phyloP scores from a whole-genome alignment of 108 stramenopile species.

The Skeletonema grethae region DNA sequence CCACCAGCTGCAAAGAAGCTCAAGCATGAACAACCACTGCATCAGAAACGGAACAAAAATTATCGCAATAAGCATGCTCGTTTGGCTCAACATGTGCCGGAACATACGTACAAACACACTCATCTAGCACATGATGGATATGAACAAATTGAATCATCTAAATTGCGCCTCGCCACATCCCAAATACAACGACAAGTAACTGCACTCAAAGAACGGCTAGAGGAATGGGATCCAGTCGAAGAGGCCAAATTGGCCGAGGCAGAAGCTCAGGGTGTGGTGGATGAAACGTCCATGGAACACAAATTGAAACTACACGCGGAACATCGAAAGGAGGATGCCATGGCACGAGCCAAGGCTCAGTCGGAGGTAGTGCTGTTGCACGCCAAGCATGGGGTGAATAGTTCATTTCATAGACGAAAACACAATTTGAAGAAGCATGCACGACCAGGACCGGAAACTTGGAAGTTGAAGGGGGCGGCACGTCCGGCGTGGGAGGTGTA shows the following conservation, averaged over 20 bases:
- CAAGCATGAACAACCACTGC: slow-evolving; percentile 11
- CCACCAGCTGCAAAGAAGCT: not conserved
- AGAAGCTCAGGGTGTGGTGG: slow-evolving; percentile 14
- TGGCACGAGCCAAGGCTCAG: slow-evolving; percentile 24
- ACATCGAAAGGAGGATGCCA: slow-evolving; percentile 20
- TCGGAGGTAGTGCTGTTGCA: slow-evolving; percentile 19
- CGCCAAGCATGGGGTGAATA: slow-evolving; percentile 40
- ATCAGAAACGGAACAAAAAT: slow-evolving; percentile 12
- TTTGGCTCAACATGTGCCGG: slow-evolving; percentile 23
- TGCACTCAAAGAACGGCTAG: slow-evolving; percentile 51
- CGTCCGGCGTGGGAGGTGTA: slow-evolving; percentile 87
- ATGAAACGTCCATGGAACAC: slow-evolving; percentile 29
- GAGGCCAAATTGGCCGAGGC: slow-evolving; percentile 31
- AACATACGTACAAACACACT: slow-evolving; percentile 44
- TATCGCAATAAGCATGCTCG: slow-evolving; percentile 4
- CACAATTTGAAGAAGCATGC: slow-evolving; percentile 52
- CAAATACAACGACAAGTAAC: slow-evolving; percentile 63
- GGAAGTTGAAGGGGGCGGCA: slow-evolving; percentile 90
- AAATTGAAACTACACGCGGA: slow-evolving; percentile 31
- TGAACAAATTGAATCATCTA: slow-evolving; percentile 35
- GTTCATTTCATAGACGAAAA: slow-evolving; percentile 20
- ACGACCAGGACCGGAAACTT: slow-evolving; percentile 79
- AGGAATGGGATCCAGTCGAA: slow-evolving; percentile 76
- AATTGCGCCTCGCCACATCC: slow-evolving; percentile 72
- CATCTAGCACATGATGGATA: slow-evolving; percentile 44